phyloP scores from a whole-genome alignment of 2,329 filamentous ascomycete species.

The Aspergillus nomiae region DNA sequence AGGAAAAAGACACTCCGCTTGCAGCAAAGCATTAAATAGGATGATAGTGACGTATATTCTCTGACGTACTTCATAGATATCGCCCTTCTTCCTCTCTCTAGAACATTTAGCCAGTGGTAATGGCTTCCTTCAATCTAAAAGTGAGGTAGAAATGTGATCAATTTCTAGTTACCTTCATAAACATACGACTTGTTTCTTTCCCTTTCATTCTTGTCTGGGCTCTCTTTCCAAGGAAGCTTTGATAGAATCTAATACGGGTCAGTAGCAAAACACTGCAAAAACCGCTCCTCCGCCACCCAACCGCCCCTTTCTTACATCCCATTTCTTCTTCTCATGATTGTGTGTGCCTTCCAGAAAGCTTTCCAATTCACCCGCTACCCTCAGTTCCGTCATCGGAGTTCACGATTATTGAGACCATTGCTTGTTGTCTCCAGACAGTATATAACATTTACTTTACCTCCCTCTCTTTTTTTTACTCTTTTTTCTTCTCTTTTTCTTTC shows the following conservation, averaged over 20 bases:
- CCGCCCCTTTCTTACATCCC: not conserved
- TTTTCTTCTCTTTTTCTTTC: not conserved
- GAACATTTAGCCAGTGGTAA: not conserved
- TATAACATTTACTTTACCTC: not conserved
- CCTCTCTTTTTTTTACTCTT: no score
- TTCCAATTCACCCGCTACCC: not conserved
- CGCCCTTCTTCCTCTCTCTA: not conserved
- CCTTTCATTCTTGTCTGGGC: not conserved
- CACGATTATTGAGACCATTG: not conserved
- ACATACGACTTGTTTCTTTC: not conserved
- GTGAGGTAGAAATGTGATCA: not conserved
- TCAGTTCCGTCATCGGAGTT: not conserved
- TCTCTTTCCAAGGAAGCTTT: not conserved
- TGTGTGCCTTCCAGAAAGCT: not conserved
- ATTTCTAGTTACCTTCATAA: not conserved
- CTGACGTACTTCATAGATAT: not conserved
- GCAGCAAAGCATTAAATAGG: not conserved
- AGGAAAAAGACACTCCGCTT: not conserved
- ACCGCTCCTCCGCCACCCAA: not conserved
- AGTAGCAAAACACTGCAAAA: not conserved
- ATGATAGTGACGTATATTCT: not conserved
- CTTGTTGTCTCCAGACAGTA: not conserved
- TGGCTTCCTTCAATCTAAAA: not conserved
- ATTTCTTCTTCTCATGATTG: not conserved
- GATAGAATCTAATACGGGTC: not conserved